Percentiles rank a stretch among this genome's conserved stretches.
Evolutionary conservation across 345 rosid species (phyloP).

Genomic region (Alliaria petiolata): DNA sequence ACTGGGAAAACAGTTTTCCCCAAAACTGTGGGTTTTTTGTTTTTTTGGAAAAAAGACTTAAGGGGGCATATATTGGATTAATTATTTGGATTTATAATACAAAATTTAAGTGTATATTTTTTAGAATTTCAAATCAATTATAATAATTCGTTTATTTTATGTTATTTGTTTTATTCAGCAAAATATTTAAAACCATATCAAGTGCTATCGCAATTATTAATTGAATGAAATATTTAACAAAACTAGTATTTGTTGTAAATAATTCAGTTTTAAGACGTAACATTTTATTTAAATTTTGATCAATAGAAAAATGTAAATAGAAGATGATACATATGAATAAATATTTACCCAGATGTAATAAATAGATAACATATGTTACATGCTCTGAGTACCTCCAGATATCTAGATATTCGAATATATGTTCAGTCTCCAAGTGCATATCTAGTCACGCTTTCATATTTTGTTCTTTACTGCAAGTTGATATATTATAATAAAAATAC

Average conservation of each 20-base stretch:
- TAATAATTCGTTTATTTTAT: not conserved
- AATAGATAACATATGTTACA: not conserved
- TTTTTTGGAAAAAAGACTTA: too few relatives aligned
- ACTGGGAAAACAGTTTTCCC: too few relatives aligned
- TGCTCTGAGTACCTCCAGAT: not conserved
- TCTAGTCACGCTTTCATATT: conserved; percentile 21
- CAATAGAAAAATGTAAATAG: not conserved
- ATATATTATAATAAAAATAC: not conserved
- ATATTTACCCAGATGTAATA: not conserved
- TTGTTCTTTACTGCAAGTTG: conserved; percentile 1
- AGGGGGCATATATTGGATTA: too few relatives aligned
- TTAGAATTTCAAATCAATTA: not conserved
- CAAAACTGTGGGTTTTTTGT: too few relatives aligned
- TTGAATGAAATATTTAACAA: too few relatives aligned
- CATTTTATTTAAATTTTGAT: too few relatives aligned
- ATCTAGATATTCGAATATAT: conserved; percentile 10
- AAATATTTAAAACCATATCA: not conserved
- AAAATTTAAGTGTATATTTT: not conserved
- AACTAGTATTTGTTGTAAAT: not conserved
- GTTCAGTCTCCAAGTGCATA: conserved; percentile 27
- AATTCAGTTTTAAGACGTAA: too few relatives aligned
- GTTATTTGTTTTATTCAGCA: not conserved
- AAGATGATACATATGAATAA: not conserved
- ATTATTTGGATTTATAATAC: too few relatives aligned
- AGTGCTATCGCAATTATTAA: not conserved